A percentile compares a stretch with the other conserved stretches of the same genome.
phyloP scores from a whole-genome alignment of 257 asterid species.

The Plantago elongata region DNA sequence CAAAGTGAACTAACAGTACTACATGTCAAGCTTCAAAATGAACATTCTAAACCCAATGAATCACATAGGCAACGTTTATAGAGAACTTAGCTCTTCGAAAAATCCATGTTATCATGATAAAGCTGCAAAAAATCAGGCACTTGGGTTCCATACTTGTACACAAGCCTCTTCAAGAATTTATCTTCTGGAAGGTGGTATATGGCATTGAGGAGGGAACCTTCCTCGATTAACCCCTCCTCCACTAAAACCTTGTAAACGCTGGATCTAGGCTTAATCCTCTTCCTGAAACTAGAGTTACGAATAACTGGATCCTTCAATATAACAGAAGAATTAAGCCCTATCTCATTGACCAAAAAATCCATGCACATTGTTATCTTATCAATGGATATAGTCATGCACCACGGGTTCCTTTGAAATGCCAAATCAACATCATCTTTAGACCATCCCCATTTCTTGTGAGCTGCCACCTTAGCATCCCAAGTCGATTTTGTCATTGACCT shows the following conservation, averaged over 20 bases:
- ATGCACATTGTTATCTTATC: conserved; percentile 19
- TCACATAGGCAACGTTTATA: background rate
- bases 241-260: conserved; percentile 16
- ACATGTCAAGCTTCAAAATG: background rate
- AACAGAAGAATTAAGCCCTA: conserved; percentile 14
- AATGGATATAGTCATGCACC: conserved; percentile 18
- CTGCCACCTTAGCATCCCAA: conserved; percentile 22
- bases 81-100: conserved; percentile 4
- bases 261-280: conserved; percentile 26
- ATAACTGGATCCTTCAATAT: conserved; percentile 10
- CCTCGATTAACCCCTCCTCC: conserved; percentile 23
- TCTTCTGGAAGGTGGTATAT: background rate
- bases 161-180: background rate
- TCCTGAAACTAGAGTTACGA: conserved; percentile 18
- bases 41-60: background rate
- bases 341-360: conserved; percentile 23
- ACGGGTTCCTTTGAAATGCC: conserved; percentile 23
- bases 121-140: conserved; percentile 22
- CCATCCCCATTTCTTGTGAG: conserved; percentile 27
- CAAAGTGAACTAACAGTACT: too few species aligned
- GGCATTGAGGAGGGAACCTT: background rate
- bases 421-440: conserved; percentile 16
- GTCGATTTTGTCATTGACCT: conserved; percentile 15
- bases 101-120: background rate
- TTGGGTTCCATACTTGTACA: conserved; percentile 7